Evolutionary conservation across 1,284 basidiomycete species (phyloP), one percentile per base, ranked within the genome.

Genomic region (Ustilago bromivora): DNA sequence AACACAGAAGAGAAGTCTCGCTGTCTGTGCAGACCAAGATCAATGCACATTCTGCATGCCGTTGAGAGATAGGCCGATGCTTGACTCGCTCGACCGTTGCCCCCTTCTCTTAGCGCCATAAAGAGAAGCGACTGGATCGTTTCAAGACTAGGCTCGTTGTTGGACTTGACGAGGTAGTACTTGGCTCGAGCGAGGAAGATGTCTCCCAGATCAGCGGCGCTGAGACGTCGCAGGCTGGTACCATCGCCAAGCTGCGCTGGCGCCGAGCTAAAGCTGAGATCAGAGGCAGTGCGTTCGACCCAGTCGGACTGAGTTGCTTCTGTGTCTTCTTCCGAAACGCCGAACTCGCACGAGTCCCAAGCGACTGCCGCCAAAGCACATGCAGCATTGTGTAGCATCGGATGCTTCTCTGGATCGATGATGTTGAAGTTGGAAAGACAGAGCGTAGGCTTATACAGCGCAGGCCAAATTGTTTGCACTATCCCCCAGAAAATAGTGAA

Each of bases 31-130:
- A 82, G 58, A 3, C 81, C 80, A 12, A 83, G 59, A 36, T 82
- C 81, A 51, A 80, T 69, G 36, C 68, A 76, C 75, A 82, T 80
- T 13, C 79, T 61, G 31, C 75, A 79, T 10, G 81, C 81, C 4
- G 67, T 71, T 19, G 63, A 71, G 9, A 73, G 61, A 41, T 81
- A 82, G 9, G 71, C 68, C 12, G 79, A 76, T 3, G 75, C 69
- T 46, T 80, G 76, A 32, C 63, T 75, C 9, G 75, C 69, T 17
- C 71, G 72, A 11, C 78, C 79, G 19, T 69, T 72, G 31, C 80
- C 81, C n/a, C 69, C 66, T 32, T 83, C 81, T 36, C 75, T 73
- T 34, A 83, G 57, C 15, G 78, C 70, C 78, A 83, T 76, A 62
- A 80, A 80, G 15, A 81, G 31, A 5, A 80, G 63, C 40, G 79